Conservation (phyloP, 2,329 filamentous ascomycete species). For the Stemphylium lycopersici region DNA sequence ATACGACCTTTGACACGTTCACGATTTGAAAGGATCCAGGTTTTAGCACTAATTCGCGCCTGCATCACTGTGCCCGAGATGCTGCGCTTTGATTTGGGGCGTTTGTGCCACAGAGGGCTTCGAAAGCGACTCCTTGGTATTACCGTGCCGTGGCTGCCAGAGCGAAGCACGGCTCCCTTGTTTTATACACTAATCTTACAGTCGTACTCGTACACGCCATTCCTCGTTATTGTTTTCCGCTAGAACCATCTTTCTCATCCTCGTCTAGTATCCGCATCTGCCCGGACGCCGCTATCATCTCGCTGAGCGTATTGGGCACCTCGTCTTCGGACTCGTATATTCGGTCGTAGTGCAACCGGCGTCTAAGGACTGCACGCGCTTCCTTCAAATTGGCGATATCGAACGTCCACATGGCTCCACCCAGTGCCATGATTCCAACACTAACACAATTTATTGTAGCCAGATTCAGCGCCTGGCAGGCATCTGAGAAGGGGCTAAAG, state of each 20-base stretch:
- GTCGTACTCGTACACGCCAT: slow-evolving; percentile 19
- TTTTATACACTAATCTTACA: slow-evolving; percentile 34
- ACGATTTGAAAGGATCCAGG: background rate
- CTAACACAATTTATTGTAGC: slow-evolving; percentile 86
- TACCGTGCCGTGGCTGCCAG: background rate
- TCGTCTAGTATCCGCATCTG: slow-evolving; percentile 48
- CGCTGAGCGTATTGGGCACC: slow-evolving; percentile 31
- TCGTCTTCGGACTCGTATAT: slow-evolving; percentile 54
- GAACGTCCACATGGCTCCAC: slow-evolving; percentile 76
- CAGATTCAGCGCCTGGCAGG: slow-evolving; percentile 80
- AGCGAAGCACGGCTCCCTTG: background rate
- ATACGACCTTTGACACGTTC: background rate
- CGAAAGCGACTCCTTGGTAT: background rate
- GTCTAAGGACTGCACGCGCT: slow-evolving; percentile 65
- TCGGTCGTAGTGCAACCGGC: slow-evolving; percentile 61
- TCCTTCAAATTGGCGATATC: slow-evolving; percentile 66
- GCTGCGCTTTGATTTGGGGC: background rate
- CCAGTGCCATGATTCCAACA: slow-evolving; percentile 74
- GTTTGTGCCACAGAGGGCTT: background rate
- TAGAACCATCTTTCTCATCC: slow-evolving; percentile 13
- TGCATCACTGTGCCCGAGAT: background rate
- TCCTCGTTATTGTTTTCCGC: slow-evolving; percentile 22
- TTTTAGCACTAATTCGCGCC: background rate
- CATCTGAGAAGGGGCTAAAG: slow-evolving; percentile 72
- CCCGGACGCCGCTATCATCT: slow-evolving; percentile 50